Percentiles rank a stretch among this genome's conserved stretches.
Conservation (phyloP, 306 rosid genomes). For the Canavalia ensiformis region DNA sequence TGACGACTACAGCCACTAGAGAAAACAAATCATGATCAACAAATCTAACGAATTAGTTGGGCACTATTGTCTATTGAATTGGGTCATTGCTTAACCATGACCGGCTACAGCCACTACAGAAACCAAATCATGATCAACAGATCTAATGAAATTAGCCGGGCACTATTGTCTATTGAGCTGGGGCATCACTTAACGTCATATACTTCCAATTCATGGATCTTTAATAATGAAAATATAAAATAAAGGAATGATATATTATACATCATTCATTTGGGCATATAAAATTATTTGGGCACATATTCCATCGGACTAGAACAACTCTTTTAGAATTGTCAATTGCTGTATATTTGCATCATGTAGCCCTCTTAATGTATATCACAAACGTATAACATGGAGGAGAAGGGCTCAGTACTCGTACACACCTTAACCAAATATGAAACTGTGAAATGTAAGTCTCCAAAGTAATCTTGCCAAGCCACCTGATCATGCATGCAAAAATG, state of each 20-base stretch:
- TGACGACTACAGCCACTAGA: conserved; percentile 33
- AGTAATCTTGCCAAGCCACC: conserved; percentile 99
- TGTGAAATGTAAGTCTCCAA: conserved; percentile 99
- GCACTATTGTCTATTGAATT: conserved; percentile 19
- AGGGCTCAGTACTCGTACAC: conserved; percentile 42
- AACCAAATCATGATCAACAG: conserved; percentile 29
- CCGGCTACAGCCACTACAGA: conserved; percentile 39
- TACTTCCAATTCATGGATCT: conserved; percentile 40
- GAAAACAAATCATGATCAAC: conserved; percentile 34
- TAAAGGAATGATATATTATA: conserved; percentile 7
- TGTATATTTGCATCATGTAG: conserved; percentile 7
- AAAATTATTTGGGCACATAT: neutral
- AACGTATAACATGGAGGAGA: neutral
- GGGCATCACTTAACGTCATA: conserved; percentile 17
- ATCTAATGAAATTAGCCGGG: conserved; percentile 32
- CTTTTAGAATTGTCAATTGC: conserved; percentile 18
- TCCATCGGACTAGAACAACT: conserved; percentile 19
- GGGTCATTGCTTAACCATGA: conserved; percentile 26
- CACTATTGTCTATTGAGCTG: conserved; percentile 20
- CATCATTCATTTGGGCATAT: conserved; percentile 12
- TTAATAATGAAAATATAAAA: conserved; percentile 28
- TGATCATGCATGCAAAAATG: conserved; percentile 52
- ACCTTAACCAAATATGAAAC: conserved; percentile 99
- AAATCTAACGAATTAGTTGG: conserved; percentile 20
- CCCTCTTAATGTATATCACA: conserved; percentile 24